phyloP scores from a whole-genome alignment of 768 basidiomycete species.

The Auricularia auricula-judae region DNA sequence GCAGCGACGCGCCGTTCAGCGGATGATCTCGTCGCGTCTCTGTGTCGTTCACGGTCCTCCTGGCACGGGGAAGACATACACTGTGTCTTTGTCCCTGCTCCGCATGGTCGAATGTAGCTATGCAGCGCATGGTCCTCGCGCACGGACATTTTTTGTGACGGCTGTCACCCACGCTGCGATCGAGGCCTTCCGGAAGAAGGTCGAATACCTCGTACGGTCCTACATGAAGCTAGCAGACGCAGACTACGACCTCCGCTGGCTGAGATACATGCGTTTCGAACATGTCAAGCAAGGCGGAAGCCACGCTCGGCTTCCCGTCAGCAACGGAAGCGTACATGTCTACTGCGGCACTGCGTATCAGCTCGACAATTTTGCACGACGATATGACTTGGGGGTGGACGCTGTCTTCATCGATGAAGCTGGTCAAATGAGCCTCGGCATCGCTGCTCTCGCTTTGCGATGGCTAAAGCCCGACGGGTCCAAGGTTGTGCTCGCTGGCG shows the following conservation, averaged over 20 bases:
- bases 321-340: constrained; percentile 1
- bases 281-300: constrained; percentile 30
- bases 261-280: constrained; percentile 31
- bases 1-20: constrained; percentile 33
- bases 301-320: constrained; percentile 17
- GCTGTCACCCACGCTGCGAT: constrained; percentile 46
- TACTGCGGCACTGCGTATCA: constrained; percentile 12
- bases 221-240: constrained; percentile 23
- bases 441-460: constrained; percentile 34
- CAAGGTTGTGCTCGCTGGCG: constrained; percentile 38
- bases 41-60: constrained; percentile 31
- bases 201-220: constrained; percentile 19
- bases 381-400: constrained; percentile 28
- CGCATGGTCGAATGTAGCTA: constrained; percentile 27
- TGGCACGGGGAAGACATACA: constrained; percentile 47
- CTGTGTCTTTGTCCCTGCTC: constrained; percentile 34
- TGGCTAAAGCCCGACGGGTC: constrained; percentile 23
- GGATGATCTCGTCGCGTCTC: constrained; percentile 32
- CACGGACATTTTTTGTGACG: constrained; percentile 35
- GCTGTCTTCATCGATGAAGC: constrained; percentile 40
- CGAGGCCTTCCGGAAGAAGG: constrained; percentile 34
- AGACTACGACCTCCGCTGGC: constrained; percentile 25
- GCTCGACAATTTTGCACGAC: constrained; percentile 38
- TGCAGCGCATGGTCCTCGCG: constrained; percentile 22
- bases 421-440: constrained; percentile 37